Conservation (phyloP, 2,329 filamentous ascomycete genomes). For the Aspergillus felis region DNA sequence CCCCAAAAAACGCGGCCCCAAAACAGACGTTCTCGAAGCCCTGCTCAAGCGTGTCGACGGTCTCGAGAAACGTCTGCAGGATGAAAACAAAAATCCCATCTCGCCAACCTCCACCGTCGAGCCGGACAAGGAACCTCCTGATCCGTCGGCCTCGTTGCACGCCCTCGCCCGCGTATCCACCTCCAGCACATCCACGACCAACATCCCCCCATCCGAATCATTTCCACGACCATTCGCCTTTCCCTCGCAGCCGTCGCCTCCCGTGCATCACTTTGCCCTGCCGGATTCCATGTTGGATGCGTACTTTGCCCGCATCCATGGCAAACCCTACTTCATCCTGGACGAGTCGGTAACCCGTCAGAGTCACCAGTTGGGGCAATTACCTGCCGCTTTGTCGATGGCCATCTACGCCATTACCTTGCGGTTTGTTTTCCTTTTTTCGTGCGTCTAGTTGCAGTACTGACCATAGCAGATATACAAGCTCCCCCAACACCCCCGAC, state of each 20-base stretch:
- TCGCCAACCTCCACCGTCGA: conserved; percentile 42
- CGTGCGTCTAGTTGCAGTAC: conserved; percentile 2
- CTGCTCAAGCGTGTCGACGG: conserved; percentile 81
- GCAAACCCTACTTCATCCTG: conserved; percentile 76
- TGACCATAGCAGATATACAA: conserved; percentile 59
- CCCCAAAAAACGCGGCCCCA: conserved; percentile 84
- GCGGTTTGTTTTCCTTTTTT: conserved; percentile 44
- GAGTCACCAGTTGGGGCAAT: conserved; percentile 63
- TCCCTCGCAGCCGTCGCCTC: conserved; percentile 32
- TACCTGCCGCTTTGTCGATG: conserved; percentile 51
- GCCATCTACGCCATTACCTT: conserved; percentile 57
- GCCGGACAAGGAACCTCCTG: conserved; percentile 3
- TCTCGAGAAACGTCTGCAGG: conserved; percentile 73
- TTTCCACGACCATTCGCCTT: conserved; percentile 7
- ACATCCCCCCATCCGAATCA: conserved; percentile 1
- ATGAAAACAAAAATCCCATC: conserved; percentile 51
- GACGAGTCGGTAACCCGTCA: conserved; percentile 74
- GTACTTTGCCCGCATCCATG: conserved; percentile 75
- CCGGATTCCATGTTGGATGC: conserved; percentile 67
- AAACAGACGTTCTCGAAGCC: conserved; percentile 83
- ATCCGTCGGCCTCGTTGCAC: conserved; percentile 9
- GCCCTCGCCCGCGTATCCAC: conserved; percentile 4
- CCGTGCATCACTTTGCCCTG: conserved; percentile 43
- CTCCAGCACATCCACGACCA: background rate
- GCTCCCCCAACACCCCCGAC: conserved; percentile 64